These are phyloP conservation scores for Cercophora samala DNA, from an alignment of 495 filamentous ascomycete genomes.

Conservation along the genomic window DNA sequence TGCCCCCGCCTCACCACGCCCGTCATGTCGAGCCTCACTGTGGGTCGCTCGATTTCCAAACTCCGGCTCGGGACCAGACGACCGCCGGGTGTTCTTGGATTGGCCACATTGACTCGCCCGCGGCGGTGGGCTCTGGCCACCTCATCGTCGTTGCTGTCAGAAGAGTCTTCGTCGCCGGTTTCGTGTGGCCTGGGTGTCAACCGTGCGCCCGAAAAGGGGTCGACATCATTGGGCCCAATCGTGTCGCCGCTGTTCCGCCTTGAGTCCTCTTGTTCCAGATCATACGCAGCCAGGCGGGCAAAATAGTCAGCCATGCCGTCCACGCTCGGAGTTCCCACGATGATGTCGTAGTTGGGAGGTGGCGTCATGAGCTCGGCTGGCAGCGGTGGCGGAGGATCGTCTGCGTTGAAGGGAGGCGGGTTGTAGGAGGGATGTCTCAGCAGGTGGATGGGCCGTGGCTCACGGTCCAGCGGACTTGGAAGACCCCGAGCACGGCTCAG, in stretches of 20 bases:
- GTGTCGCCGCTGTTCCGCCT: constrained; percentile 5
- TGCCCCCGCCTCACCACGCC: constrained; percentile 19
- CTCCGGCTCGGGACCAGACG: constrained; percentile 46
- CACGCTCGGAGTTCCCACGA: constrained; percentile 76
- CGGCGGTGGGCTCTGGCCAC: constrained; percentile 41
- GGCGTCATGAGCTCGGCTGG: constrained; percentile 62
- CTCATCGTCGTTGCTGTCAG: constrained; percentile 32
- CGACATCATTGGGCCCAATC: constrained; percentile 11
- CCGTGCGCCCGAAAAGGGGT: constrained; percentile 6
- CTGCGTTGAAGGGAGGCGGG: constrained; percentile 85
- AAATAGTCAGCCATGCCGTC: constrained; percentile 91
- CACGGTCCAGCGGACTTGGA: constrained; percentile 20
- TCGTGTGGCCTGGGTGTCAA: neutral
- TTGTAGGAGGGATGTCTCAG: constrained; percentile 84
- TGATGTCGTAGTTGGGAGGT: constrained; percentile 80
- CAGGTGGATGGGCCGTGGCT: constrained; percentile 75
- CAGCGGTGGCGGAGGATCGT: constrained; percentile 67
- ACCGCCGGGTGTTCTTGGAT: constrained; percentile 54
- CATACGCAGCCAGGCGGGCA: constrained; percentile 49
- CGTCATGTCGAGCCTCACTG: constrained; percentile 37
- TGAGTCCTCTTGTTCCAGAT: constrained; percentile 35
- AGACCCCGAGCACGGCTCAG: constrained; percentile 14
- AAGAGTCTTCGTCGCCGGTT: constrained; percentile 21
- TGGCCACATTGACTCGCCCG: constrained; percentile 52
- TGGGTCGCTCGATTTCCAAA: constrained; percentile 45